Evolutionary conservation across 225 moss, liverwort and hornwort species (phyloP), one percentile per base, ranked within the genome.

Genomic region (Sphagnum contortum): DNA sequence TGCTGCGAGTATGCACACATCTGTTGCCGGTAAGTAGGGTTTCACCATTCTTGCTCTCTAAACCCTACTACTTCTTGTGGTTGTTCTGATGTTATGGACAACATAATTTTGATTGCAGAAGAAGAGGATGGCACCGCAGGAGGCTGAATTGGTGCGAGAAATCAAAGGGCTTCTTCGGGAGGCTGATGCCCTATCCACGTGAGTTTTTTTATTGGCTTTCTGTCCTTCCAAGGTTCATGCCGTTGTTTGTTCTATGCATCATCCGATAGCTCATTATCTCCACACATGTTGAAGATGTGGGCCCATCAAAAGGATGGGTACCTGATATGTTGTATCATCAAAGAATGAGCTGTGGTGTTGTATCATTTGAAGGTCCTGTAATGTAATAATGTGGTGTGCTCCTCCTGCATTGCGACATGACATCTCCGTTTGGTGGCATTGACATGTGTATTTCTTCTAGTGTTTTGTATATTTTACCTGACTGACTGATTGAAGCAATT

Each of bases 151-250:
- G 48, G 55, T 80, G 44, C 78, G 74, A 65, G 82, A 89, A 64
- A 91, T 94, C 62, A 83, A 83, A 71, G 84, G 89, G 50, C 74
- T 91, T 62, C 71, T 85, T 73, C 79, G 75, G 63, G 83, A 84
- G 61, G 89, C 91, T 45, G 75, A 85, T 75, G 80, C 80, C 46
- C 70, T 89, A 2, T 79, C 87, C 60, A 85, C 80, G 91, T 89
- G 77, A 60, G 47, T 51, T 12, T 48, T 48, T 72, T 45, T 12
- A 13, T 49, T 44, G 13, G 3, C 9, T 45, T 12, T 61, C 53
- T 47, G 47, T 51, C 11, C 1, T 56, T 68, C 67, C 50, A 62
- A 55, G 64, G 62, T 13, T 69, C 59, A 60, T n/a, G 55, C 44
- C 29, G 29, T 29, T 29, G 29, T 29, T 29, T 29, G 29, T 29